Evolutionary conservation across 345 rosid genomes (phyloP).

Genomic region (Durio zibethinus): DNA sequence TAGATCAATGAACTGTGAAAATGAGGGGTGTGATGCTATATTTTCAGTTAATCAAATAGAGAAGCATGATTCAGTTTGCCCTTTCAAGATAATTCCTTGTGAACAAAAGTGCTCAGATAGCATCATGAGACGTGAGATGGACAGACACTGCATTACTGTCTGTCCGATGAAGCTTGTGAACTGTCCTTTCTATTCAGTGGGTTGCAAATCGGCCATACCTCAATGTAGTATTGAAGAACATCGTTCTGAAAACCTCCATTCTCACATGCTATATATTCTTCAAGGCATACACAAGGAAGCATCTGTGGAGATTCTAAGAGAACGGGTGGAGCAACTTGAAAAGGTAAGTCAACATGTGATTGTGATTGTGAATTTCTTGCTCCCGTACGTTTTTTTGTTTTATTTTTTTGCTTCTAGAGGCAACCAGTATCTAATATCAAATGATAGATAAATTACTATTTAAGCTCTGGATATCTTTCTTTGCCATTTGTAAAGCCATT

Average conservation of each 20-base stretch:
- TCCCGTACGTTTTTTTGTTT: not conserved
- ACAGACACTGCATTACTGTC: slow-evolving; percentile 81
- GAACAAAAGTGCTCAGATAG: slow-evolving; percentile 68
- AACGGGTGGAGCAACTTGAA: slow-evolving; percentile 49
- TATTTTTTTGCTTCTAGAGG: not conserved
- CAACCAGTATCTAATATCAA: not conserved
- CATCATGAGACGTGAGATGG: slow-evolving; percentile 85
- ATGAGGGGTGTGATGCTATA: slow-evolving; percentile 59
- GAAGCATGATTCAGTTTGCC: slow-evolving; percentile 67
- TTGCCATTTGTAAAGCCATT: not conserved
- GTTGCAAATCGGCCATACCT: slow-evolving; percentile 62
- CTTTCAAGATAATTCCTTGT: slow-evolving; percentile 77
- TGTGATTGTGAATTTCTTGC: not conserved
- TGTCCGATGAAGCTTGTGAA: slow-evolving; percentile 83
- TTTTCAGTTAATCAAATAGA: slow-evolving; percentile 55
- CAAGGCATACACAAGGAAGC: slow-evolving; percentile 49
- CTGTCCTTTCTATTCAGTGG: slow-evolving; percentile 75
- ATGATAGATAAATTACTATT: not conserved
- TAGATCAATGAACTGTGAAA: slow-evolving; percentile 56
- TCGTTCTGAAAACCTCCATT: slow-evolving; percentile 41
- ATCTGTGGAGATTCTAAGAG: slow-evolving; percentile 45
- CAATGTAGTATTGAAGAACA: slow-evolving; percentile 53
- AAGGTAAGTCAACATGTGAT: slow-evolving; percentile 32
- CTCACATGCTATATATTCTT: slow-evolving; percentile 62
- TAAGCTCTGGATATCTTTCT: not conserved